Conservation (phyloP, 2,329 filamentous ascomycete genomes). For the Aaosphaeria arxii region DNA sequence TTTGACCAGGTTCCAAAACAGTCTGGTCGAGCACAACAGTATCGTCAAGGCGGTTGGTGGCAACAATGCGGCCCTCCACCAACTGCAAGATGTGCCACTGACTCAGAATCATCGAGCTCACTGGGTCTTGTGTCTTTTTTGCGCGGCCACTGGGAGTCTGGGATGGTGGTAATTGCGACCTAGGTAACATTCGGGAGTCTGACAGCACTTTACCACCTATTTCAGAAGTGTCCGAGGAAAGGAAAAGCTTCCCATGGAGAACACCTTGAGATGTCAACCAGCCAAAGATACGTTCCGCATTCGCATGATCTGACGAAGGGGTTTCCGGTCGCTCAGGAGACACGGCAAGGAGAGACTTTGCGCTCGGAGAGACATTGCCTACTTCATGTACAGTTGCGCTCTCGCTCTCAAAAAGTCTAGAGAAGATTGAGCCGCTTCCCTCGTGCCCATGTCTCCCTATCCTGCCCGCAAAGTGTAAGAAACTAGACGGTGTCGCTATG, state of each 20-base stretch:
- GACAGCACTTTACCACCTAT: conserved; percentile 73
- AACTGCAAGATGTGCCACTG: conserved; percentile 91
- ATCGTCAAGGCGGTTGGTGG: conserved; percentile 82
- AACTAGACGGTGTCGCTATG: conserved; percentile 71
- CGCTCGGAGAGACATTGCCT: conserved; percentile 55
- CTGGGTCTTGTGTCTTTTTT: conserved; percentile 65
- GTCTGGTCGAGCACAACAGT: conserved; percentile 83
- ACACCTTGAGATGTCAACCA: conserved; percentile 89
- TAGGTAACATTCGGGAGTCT: conserved; percentile 73
- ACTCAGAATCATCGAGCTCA: conserved; percentile 79
- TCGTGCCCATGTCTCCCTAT: conserved; percentile 71
- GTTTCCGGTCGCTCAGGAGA: conserved; percentile 68
- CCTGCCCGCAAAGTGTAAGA: conserved; percentile 80
- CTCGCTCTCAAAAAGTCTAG: conserved; percentile 83
- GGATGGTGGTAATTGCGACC: conserved; percentile 67
- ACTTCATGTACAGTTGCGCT: conserved; percentile 74
- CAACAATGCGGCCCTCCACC: conserved; percentile 78
- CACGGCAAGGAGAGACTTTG: conserved; percentile 67
- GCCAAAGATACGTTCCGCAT: conserved; percentile 73
- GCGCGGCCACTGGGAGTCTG: conserved; percentile 64
- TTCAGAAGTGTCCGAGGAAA: conserved; percentile 57
- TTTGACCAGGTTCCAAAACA: conserved; percentile 76
- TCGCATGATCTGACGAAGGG: conserved; percentile 49
- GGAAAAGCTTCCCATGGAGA: conserved; percentile 77
- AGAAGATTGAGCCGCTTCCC: conserved; percentile 80